These are phyloP conservation scores for Xylariaceae sp. DNA, from an alignment of 2,329 filamentous ascomycete genomes.

Conservation along the genomic window DNA sequence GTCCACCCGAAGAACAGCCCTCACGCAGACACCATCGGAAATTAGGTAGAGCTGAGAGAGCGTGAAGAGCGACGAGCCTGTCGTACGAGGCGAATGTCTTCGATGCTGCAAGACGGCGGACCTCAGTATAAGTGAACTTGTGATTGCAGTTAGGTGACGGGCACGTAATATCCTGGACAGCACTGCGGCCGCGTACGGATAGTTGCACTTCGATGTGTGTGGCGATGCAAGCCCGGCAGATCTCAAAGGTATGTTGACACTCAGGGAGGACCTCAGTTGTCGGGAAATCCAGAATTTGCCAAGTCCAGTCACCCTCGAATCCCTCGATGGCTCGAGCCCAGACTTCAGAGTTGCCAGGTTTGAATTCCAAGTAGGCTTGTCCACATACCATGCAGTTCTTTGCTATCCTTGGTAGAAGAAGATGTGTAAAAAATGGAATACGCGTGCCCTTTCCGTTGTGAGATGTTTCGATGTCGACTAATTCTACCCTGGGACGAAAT, in stretches of 20 bases:
- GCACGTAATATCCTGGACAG: background rate
- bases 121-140: background rate
- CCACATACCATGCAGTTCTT: background rate
- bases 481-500: too few relatives aligned
- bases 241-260: background rate
- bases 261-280: background rate
- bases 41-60: background rate
- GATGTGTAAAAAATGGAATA: background rate
- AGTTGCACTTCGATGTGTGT: background rate
- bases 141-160: background rate
- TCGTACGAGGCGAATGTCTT: background rate
- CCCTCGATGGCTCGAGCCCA: background rate
- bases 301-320: background rate
- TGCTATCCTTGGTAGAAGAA: background rate
- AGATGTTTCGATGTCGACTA: too few relatives aligned
- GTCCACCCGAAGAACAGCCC: background rate
- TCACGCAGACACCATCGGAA: slow-evolving; percentile 3
- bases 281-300: background rate
- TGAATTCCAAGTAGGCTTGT: background rate
- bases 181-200: background rate
- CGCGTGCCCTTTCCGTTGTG: too few relatives aligned
- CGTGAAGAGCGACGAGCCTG: background rate
- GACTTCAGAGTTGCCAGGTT: background rate
- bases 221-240: background rate
- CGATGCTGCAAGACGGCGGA: background rate